Base-by-base conservation (phyloP, 2,329 filamentous ascomycete genomes). In the Neoarthrinium moseri region DNA sequence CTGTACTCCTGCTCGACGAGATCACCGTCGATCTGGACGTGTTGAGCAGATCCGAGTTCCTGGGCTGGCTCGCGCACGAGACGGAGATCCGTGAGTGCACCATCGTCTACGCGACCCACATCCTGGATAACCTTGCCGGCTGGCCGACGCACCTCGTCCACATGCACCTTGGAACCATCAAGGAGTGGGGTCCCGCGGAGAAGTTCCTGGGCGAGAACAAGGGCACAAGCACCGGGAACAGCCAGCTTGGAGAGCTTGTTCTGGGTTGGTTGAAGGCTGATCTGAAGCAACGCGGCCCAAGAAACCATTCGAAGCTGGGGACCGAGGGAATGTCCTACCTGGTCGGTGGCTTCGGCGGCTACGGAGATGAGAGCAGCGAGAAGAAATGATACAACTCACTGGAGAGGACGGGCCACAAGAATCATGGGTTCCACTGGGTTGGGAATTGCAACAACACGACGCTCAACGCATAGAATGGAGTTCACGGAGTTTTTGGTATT, bases 61-160 rank as follows among this genome's bases (percentile, higher is more conserved):
- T 99, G 24, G 76, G 71, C 34, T 99, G 92, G 74, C 69, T 99
- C 60, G 91, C 91, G 69, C 75, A 76, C 49, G 94, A 99, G 80
- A 96, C 92, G 0, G 87, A 92, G 69, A 73, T 63, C 6, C 77
- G 92, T 43, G 77, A 83, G 30, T 96, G 91, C 63, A 96, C 94
- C 4, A 89, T 99, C 57, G 91, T 99, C 23, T 99, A 99, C 65
- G 94, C 94, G 6, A 99, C 94, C 12, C 94, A 99, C 68, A 96
- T 99, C 53, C 71, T 99, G 56, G 94, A 99, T 64, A 96, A 97
- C 65, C 73, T 99, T 41, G 91, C 91, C 1, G 84, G 86, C 17
- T 99, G 94, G 94, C 94, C 94, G 6, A 95, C 89, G 1, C 91
- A 99, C 69, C 75, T 99, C 29, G 91, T 95, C 40, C 92, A 97